A percentile compares a stretch with the other conserved stretches of the same genome.
These are phyloP conservation scores for Pythium utonaiense DNA, from an alignment of 352 stramenopile genomes.

Conservation along the genomic window DNA sequence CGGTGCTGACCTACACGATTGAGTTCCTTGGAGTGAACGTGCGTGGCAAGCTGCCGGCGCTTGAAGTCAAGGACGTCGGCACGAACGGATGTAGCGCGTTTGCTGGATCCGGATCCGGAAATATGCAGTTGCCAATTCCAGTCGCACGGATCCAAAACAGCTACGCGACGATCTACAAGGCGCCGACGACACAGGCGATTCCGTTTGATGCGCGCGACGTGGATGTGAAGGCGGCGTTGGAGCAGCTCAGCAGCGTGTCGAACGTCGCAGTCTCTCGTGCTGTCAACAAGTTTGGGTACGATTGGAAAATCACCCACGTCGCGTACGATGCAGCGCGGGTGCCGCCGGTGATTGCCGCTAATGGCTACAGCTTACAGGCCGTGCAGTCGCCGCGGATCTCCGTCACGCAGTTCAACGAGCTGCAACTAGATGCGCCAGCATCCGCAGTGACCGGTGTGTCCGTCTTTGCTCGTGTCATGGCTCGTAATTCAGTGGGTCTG, in stretches of 20 bases:
- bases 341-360: slow-evolving; percentile 33
- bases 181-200: slow-evolving; percentile 88
- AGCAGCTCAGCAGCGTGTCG: slow-evolving; percentile 84
- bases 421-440: slow-evolving; percentile 32
- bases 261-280: slow-evolving; percentile 86
- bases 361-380: slow-evolving; percentile 48
- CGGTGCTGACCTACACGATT: slow-evolving; percentile 86
- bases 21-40: slow-evolving; percentile 92
- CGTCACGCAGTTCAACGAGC: slow-evolving; percentile 50
- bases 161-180: slow-evolving; percentile 86
- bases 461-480: slow-evolving; percentile 55
- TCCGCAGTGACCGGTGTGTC: slow-evolving; percentile 34
- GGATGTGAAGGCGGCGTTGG: slow-evolving; percentile 92
- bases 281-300: slow-evolving; percentile 84
- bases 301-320: slow-evolving; percentile 92
- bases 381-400: slow-evolving; percentile 37
- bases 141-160: no score
- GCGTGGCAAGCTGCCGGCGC: slow-evolving; percentile 77
- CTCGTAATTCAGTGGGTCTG: slow-evolving; percentile 54
- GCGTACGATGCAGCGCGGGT: slow-evolving; percentile 48
- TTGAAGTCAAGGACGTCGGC: slow-evolving; percentile 89
- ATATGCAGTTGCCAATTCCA: no score
- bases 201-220: slow-evolving; percentile 86
- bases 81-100: slow-evolving; percentile 90
- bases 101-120: no score